These are phyloP conservation scores for Vitis amurensis DNA, from an alignment of 164 flowering plant genomes.

Conservation along the genomic window DNA sequence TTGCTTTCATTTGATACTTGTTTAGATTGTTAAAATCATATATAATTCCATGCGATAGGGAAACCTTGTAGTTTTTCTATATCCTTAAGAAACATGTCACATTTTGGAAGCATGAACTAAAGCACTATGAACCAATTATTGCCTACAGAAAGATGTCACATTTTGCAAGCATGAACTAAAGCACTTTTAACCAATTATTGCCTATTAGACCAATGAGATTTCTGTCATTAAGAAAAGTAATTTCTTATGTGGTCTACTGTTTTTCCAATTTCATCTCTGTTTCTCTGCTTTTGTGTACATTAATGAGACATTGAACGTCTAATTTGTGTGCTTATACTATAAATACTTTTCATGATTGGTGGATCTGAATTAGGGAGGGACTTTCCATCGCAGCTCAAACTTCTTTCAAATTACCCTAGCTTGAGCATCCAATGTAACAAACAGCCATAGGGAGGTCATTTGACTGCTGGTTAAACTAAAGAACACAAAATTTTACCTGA, in stretches of 20 bases:
- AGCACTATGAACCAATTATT: too few relatives aligned
- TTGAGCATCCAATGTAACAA: too few relatives aligned
- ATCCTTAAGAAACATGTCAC: too few relatives aligned
- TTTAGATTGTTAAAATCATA: background rate
- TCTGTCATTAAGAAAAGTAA: background rate
- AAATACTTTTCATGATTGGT: background rate
- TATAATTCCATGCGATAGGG: background rate
- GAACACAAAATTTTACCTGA: too few relatives aligned
- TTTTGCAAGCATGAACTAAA: too few relatives aligned
- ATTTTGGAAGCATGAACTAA: too few relatives aligned
- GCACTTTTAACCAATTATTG: too few relatives aligned
- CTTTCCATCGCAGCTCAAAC: background rate
- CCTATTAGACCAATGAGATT: background rate
- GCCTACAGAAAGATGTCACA: too few relatives aligned
- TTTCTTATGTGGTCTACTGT: background rate
- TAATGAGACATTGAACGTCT: background rate
- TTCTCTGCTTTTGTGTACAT: background rate
- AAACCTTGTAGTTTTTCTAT: background rate
- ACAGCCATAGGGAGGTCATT: too few relatives aligned
- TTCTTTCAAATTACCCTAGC: too few relatives aligned
- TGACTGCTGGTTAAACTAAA: too few relatives aligned
- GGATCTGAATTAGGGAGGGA: background rate
- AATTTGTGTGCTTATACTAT: background rate
- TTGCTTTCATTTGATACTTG: constrained; percentile 1
- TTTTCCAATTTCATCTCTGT: background rate